Conservation (phyloP, 345 rosid species). For the Boechera stricta region DNA sequence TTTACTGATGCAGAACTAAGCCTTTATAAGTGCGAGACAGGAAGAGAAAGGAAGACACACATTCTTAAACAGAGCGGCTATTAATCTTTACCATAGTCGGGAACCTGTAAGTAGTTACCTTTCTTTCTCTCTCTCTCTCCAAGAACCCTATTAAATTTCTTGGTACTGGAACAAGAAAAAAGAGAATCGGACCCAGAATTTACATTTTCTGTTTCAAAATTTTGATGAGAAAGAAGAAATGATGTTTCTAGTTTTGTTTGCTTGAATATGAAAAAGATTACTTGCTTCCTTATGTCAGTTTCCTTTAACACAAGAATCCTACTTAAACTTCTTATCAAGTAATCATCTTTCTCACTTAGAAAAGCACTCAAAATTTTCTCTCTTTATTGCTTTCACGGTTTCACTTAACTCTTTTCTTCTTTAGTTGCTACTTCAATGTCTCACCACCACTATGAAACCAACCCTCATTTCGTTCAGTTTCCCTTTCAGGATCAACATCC, state of each 20-base stretch:
- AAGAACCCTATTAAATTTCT: constrained; percentile 13
- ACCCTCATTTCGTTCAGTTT: constrained; percentile 59
- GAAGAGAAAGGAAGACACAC: constrained; percentile 17
- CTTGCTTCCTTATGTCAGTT: constrained; percentile 63
- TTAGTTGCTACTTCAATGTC: constrained; percentile 45
- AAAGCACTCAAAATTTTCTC: constrained; percentile 31
- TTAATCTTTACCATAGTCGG: neutral
- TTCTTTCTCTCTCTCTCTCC: constrained; percentile 9
- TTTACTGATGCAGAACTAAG: constrained; percentile 33
- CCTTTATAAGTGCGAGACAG: neutral
- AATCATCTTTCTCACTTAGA: constrained; percentile 48
- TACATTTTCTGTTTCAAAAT: neutral
- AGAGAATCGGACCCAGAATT: neutral
- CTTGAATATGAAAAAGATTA: constrained; percentile 50
- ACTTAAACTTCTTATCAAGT: constrained; percentile 66
- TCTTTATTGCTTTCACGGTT: constrained; percentile 40
- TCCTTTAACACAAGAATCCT: constrained; percentile 63
- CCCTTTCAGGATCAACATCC: constrained; percentile 42
- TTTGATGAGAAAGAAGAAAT: constrained; percentile 21
- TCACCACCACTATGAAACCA: constrained; percentile 54
- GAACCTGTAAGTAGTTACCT: constrained; percentile 26
- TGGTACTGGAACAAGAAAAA: neutral
- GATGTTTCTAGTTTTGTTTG: constrained; percentile 23
- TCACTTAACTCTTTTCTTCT: constrained; percentile 16
- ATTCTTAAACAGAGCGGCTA: neutral